Conservation (phyloP, 352 stramenopile species). For the Blastocystis sp. region DNA sequence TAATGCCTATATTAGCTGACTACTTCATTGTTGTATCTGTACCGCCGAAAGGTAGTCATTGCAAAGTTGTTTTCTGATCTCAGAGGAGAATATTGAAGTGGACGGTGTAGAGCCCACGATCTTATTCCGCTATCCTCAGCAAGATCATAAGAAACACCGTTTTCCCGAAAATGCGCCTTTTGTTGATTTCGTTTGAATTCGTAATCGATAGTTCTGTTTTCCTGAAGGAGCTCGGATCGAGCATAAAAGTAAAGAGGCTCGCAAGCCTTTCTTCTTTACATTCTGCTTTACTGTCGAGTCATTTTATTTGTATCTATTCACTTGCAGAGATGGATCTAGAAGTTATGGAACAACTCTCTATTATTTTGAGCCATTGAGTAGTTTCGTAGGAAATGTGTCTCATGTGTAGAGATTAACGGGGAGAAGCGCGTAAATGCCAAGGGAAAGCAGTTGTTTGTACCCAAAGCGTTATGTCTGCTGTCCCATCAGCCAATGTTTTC, state of each 20-base stretch:
- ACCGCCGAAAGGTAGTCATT: neutral
- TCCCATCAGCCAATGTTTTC: conserved; percentile 56
- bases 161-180: conserved; percentile 53
- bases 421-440: neutral
- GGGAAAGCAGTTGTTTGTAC: conserved; percentile 49
- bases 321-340: conserved; percentile 36
- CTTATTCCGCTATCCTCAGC: conserved; percentile 41
- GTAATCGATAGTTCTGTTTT: conserved; percentile 57
- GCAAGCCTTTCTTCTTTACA: conserved; percentile 59
- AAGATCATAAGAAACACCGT: conserved; percentile 60
- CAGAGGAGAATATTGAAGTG: conserved; percentile 35
- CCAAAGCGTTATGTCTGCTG: conserved; percentile 38
- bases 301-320: neutral
- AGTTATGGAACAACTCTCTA: conserved; percentile 55
- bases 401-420: conserved; percentile 11
- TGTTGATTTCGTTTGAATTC: neutral
- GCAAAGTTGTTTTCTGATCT: neutral
- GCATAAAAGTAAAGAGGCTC: conserved; percentile 26
- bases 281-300: conserved; percentile 59
- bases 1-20: conserved; percentile 41
- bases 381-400: neutral
- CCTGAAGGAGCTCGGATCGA: conserved; percentile 48
- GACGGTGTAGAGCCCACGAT: conserved; percentile 48
- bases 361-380: conserved; percentile 54
- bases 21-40: conserved; percentile 58